Evolutionary conservation across 176 grass and related monocot species (phyloP).

Genomic region (Phoenix roebelenii): DNA sequence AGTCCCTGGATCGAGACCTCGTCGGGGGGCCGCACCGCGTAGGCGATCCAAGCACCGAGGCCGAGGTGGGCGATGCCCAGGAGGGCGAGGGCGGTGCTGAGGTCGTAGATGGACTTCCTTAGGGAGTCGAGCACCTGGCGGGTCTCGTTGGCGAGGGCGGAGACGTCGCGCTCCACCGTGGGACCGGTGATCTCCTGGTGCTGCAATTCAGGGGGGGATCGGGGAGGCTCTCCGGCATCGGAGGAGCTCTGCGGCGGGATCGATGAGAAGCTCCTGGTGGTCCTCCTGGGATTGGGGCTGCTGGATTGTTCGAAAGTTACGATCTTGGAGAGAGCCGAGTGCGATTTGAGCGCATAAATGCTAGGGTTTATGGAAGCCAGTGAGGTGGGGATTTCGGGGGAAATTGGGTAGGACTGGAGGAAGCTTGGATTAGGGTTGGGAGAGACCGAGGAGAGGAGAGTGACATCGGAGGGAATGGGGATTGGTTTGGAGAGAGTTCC

Average conservation of each 20-base stretch:
- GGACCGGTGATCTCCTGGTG: slow-evolving; percentile 95
- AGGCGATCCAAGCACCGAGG: slow-evolving; percentile 56
- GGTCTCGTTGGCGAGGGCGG: slow-evolving; percentile 69
- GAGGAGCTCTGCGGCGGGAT: neutral
- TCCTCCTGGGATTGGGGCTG: neutral
- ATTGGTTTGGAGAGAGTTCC: neutral
- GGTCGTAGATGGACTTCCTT: slow-evolving; percentile 38
- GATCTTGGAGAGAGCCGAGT: neutral
- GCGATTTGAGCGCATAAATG: neutral
- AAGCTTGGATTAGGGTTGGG: slow-evolving; percentile 5
- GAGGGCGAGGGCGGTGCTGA: slow-evolving; percentile 56
- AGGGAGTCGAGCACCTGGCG: slow-evolving; percentile 58
- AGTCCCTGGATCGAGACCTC: slow-evolving; percentile 67
- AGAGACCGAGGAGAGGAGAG: neutral
- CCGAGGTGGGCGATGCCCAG: slow-evolving; percentile 63
- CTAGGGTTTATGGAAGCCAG: neutral
- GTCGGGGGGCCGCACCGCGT: slow-evolving; percentile 20
- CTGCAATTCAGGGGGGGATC: slow-evolving; percentile 18
- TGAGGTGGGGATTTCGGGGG: neutral
- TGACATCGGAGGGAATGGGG: neutral
- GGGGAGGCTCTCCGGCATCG: slow-evolving; percentile 1
- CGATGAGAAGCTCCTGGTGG: slow-evolving; percentile 9
- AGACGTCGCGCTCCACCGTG: slow-evolving; percentile 78
- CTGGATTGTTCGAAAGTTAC: too few species aligned
- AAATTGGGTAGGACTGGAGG: slow-evolving; percentile 16